These are phyloP conservation scores for Madurella fahalii DNA, from an alignment of 2,329 filamentous ascomycete genomes.

Conservation along the genomic window DNA sequence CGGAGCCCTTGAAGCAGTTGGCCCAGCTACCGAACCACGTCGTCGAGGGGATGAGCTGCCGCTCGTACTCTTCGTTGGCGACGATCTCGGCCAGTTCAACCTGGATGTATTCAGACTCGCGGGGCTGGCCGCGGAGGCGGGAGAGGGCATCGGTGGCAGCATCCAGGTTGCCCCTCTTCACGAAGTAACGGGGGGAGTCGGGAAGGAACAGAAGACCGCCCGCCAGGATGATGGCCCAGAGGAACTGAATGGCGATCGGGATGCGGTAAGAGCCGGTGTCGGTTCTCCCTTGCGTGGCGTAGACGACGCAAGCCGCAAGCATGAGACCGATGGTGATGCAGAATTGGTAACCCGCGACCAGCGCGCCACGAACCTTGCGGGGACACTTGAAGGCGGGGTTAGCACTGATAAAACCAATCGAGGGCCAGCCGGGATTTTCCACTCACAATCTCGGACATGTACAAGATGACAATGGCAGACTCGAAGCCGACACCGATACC, in stretches of 20 bases:
- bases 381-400: constrained; percentile 37
- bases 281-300: constrained; percentile 59
- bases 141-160: constrained; percentile 59
- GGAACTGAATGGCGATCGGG: constrained; percentile 74
- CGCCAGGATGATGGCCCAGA: constrained; percentile 73
- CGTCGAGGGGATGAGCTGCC: constrained; percentile 59
- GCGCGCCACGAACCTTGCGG: constrained; percentile 55
- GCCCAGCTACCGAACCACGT: constrained; percentile 67
- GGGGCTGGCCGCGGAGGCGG: constrained; percentile 69
- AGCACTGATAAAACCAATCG: not conserved
- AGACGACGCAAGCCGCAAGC: constrained; percentile 69
- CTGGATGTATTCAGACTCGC: constrained; percentile 70
- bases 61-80: constrained; percentile 85
- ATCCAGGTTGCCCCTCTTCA: constrained; percentile 70
- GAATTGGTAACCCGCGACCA: constrained; percentile 32
- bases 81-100: constrained; percentile 79
- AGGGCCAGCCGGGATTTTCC: not conserved
- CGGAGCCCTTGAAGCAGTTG: constrained; percentile 63
- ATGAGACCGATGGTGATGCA: constrained; percentile 56
- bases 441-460: constrained; percentile 77
- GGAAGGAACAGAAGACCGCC: constrained; percentile 71
- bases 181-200: constrained; percentile 80
- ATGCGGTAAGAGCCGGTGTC: constrained; percentile 73
- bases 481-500: constrained; percentile 78
- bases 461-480: constrained; percentile 74